Conservation (phyloP, 1,284 basidiomycete species). For the Cryptococcus floricola region DNA sequence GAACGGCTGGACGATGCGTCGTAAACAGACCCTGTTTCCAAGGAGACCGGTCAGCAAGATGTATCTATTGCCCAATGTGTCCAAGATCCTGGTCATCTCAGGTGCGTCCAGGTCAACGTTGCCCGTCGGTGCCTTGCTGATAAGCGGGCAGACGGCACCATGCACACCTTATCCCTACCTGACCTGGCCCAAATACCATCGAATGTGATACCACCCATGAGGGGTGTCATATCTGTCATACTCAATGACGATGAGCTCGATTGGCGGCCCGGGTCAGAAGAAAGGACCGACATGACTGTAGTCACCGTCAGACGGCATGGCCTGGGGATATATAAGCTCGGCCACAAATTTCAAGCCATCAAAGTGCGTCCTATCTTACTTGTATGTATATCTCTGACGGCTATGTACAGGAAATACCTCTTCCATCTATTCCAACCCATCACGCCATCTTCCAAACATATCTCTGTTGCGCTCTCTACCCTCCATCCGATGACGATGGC, state of each 20-base stretch:
- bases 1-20: conserved; percentile 41
- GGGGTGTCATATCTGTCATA: conserved; percentile 70
- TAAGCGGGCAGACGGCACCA: conserved; percentile 58
- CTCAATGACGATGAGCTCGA: conserved; percentile 70
- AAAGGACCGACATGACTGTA: conserved; percentile 64
- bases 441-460: conserved; percentile 63
- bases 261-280: conserved; percentile 56
- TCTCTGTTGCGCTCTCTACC: conserved; percentile 63
- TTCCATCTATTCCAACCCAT: conserved; percentile 60
- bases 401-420: conserved; percentile 66
- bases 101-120: conserved; percentile 51
- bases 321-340: conserved; percentile 65
- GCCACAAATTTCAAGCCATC: conserved; percentile 59
- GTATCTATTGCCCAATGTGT: conserved; percentile 68
- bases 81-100: conserved; percentile 64
- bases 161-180: conserved; percentile 75
- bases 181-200: conserved; percentile 66
- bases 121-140: background rate
- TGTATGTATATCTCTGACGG: conserved; percentile 20
- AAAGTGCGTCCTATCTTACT: conserved; percentile 52
- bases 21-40: conserved; percentile 45
- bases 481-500: conserved; percentile 46
- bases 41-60: conserved; percentile 65
- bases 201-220: conserved; percentile 63
- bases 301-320: conserved; percentile 69